A percentile compares a stretch with the other conserved stretches of the same genome.
These are phyloP conservation scores for Sicyos edulis DNA, from an alignment of 306 rosid species.

Conservation along the genomic window DNA sequence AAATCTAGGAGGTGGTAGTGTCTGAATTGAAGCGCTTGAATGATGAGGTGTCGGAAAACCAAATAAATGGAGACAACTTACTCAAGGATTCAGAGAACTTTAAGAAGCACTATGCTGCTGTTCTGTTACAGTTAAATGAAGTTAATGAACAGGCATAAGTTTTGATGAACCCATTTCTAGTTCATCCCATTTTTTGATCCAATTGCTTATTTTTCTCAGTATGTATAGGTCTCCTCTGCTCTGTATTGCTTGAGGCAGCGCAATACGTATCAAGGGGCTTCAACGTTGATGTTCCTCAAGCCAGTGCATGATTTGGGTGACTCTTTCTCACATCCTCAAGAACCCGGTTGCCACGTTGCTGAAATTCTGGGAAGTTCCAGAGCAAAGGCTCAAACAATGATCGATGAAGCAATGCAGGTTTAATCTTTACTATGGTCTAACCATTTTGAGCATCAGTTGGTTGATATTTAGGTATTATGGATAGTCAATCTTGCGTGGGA, in stretches of 20 bases:
- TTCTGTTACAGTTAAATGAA: slow-evolving; percentile 63
- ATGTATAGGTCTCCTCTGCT: slow-evolving; percentile 73
- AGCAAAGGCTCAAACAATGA: slow-evolving; percentile 58
- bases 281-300: slow-evolving; percentile 42
- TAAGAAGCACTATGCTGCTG: slow-evolving; percentile 80
- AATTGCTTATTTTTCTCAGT: slow-evolving; percentile 23
- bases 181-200: slow-evolving; percentile 21
- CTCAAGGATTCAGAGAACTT: slow-evolving; percentile 66
- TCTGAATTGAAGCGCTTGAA: slow-evolving; percentile 79
- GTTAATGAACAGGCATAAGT: slow-evolving; percentile 68
- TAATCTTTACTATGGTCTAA: slow-evolving; percentile 18
- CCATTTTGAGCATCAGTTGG: slow-evolving; percentile 8
- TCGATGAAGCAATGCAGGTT: slow-evolving; percentile 79
- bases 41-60: slow-evolving; percentile 58
- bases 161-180: slow-evolving; percentile 20
- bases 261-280: slow-evolving; percentile 64
- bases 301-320: slow-evolving; percentile 44
- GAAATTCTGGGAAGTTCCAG: slow-evolving; percentile 84
- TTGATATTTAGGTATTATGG: background rate
- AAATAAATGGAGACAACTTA: slow-evolving; percentile 53
- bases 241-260: slow-evolving; percentile 74
- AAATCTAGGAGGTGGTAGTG: slow-evolving; percentile 60
- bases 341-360: slow-evolving; percentile 53
- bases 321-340: slow-evolving; percentile 49
- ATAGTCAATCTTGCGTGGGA: too few relatives aligned